Conservation (phyloP, 23 red algal genomes). For the Cyanidioschyzon merolae region DNA sequence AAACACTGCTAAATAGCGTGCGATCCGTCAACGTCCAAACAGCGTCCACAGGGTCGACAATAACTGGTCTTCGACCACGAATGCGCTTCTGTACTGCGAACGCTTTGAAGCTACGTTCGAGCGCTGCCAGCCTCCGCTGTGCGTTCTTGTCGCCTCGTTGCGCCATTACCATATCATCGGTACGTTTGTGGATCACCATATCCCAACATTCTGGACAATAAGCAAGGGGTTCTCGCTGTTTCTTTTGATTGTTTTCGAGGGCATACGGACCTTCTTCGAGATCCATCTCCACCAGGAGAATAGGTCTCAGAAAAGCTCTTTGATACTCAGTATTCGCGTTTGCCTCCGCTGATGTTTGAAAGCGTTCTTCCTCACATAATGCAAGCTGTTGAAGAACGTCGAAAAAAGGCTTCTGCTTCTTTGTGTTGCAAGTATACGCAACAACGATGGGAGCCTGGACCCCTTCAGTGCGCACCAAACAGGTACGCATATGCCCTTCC, state of each 20-base stretch:
- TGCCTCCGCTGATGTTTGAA: background rate
- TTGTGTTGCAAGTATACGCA: slow-evolving; percentile 4
- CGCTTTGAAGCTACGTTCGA: background rate
- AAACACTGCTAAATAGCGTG: background rate
- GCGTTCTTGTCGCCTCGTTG: background rate
- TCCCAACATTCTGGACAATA: background rate
- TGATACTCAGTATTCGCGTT: background rate
- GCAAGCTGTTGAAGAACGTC: background rate
- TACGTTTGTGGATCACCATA: background rate
- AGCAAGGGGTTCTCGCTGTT: background rate
- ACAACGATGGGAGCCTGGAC: background rate
- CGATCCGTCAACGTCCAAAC: background rate
- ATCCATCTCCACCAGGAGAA: background rate
- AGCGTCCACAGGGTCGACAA: background rate
- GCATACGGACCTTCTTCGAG: background rate
- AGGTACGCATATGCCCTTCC: no score
- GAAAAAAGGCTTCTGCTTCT: slow-evolving; percentile 18
- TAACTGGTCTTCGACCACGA: background rate
- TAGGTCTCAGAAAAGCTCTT: background rate
- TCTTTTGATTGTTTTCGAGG: background rate
- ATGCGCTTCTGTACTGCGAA: background rate
- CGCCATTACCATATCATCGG: slow-evolving; percentile 6
- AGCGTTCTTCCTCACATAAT: background rate
- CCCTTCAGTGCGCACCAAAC: no score
- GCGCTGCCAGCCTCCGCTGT: background rate